Evolutionary conservation across 1,284 basidiomycete species (phyloP), one percentile per base, ranked within the genome.

Genomic region (Microbotryomycetes sp.): DNA sequence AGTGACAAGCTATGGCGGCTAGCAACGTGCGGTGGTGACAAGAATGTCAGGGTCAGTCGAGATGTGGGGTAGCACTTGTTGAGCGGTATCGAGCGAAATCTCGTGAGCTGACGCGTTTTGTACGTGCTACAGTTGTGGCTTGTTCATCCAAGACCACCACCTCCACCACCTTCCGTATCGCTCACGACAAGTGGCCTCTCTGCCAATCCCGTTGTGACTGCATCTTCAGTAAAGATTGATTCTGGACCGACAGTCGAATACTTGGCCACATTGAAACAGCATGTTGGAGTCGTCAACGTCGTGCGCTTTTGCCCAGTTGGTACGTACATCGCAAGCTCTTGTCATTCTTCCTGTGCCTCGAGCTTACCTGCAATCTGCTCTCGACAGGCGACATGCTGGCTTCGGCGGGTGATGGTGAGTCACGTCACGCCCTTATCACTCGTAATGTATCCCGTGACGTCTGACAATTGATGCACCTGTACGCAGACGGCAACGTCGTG

Each of bases 11-110:
- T 85, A 55, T 97, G 96, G 80, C 83, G 89, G 66, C 79, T 98
- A 9, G 94, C 93, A 0, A 97, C 96, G 0, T 92, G 87, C 12
- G 94, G 94, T 51, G 94, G 94, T 73, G 94, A 99, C 76, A 97
- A 94, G 74, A 89, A 94, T 79, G 91, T 97, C 72, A 81, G 93
- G 74, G 92, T 97, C 72, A 76, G 89, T 83, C 30, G 50, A 48
- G 54, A n/a, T n/a, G n/a, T n/a, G n/a, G n/a, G n/a, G n/a, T n/a
- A n/a, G n/a, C 32, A 22, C 45, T 28, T 60, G 22, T 28, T 29
- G 45, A 60, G 26, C 7, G 32, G n/a, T 14, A 32, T 48, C 4
- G 25, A n/a, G n/a, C n/a, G n/a, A n/a, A n/a, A n/a, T n/a, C n/a
- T n/a, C n/a, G n/a, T n/a, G n/a, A n/a, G 19, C 48, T 49, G 30